Percentiles rank a stretch among this genome's conserved stretches.
phyloP scores from a whole-genome alignment of 2,329 filamentous ascomycete genomes.

The Fusarium kyushuense region DNA sequence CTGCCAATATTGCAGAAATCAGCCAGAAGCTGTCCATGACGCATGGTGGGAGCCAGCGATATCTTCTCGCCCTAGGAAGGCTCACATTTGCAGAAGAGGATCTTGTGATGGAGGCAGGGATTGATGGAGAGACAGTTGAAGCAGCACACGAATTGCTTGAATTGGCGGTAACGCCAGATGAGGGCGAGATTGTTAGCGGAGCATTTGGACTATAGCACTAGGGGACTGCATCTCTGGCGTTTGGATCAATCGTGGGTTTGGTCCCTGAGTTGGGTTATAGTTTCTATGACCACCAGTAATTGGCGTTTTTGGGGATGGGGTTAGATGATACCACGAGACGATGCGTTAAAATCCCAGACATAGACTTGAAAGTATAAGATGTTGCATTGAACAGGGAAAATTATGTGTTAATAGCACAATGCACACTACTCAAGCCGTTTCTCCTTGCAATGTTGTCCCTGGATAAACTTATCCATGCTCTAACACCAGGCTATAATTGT shows the following conservation, averaged over 20 bases:
- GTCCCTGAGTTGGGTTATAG: slow-evolving; percentile 5
- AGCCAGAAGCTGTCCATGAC: slow-evolving; percentile 77
- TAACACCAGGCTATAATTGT: background rate
- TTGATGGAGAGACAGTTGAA: slow-evolving; percentile 82
- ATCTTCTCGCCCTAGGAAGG: slow-evolving; percentile 82
- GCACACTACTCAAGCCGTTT: background rate
- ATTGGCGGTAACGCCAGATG: slow-evolving; percentile 81
- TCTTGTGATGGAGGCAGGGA: slow-evolving; percentile 78
- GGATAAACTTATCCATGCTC: background rate
- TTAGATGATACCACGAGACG: slow-evolving; percentile 26
- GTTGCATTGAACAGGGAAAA: background rate
- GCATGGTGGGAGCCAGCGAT: slow-evolving; percentile 81
- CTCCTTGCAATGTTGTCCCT: too few species aligned
- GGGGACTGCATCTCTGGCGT: slow-evolving; percentile 20
- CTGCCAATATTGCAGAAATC: slow-evolving; percentile 67
- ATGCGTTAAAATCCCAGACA: background rate
- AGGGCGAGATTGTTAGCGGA: slow-evolving; percentile 60
- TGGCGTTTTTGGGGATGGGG: slow-evolving; percentile 22
- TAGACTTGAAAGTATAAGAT: background rate
- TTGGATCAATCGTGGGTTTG: slow-evolving; percentile 20
- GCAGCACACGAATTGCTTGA: slow-evolving; percentile 86
- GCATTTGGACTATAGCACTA: slow-evolving; percentile 55
- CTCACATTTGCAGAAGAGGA: slow-evolving; percentile 88
- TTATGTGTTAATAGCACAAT: background rate
- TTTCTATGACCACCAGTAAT: background rate